phyloP scores from a whole-genome alignment of 1,284 basidiomycete species.

The Laetiporus sulphureus region DNA sequence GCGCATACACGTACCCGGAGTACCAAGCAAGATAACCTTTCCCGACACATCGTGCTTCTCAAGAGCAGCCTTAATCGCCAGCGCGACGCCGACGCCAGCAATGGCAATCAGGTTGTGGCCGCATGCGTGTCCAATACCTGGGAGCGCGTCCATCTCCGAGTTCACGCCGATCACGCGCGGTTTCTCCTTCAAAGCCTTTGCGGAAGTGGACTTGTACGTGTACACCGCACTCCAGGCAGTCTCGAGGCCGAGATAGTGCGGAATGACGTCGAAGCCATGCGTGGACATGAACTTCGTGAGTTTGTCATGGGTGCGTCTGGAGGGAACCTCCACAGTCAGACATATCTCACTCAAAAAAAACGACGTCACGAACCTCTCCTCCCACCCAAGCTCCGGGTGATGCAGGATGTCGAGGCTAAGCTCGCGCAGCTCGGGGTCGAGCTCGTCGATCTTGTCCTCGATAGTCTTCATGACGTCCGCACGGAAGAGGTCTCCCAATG shows the following conservation, averaged over 20 bases:
- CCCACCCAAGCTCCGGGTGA: constrained; percentile 24
- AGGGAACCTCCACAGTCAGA: not conserved
- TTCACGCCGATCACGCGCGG: constrained; percentile 63
- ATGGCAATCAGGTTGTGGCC: constrained; percentile 85
- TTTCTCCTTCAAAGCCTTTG: constrained; percentile 18
- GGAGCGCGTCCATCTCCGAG: constrained; percentile 66
- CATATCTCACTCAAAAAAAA: not conserved
- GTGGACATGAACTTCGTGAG: constrained; percentile 30
- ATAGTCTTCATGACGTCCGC: constrained; percentile 45
- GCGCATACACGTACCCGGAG: constrained; percentile 48
- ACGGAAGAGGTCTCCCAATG: constrained; percentile 8
- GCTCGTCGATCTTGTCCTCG: constrained; percentile 44
- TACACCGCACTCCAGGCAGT: constrained; percentile 73
- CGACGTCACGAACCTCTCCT: constrained; percentile 24
- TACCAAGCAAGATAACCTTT: constrained; percentile 73
- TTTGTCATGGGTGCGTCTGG: constrained; percentile 30
- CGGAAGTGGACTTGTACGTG: constrained; percentile 14
- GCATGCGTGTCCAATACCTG: constrained; percentile 65
- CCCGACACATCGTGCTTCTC: constrained; percentile 59
- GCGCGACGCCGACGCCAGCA: constrained; percentile 67
- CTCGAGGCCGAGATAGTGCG: constrained; percentile 43
- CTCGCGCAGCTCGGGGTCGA: constrained; percentile 47
- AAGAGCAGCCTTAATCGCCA: constrained; percentile 66
- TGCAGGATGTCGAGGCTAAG: constrained; percentile 64
- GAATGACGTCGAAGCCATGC: constrained; percentile 54